phyloP scores from a whole-genome alignment of 2,329 filamentous ascomycete genomes.

The Bisporella sp. region DNA sequence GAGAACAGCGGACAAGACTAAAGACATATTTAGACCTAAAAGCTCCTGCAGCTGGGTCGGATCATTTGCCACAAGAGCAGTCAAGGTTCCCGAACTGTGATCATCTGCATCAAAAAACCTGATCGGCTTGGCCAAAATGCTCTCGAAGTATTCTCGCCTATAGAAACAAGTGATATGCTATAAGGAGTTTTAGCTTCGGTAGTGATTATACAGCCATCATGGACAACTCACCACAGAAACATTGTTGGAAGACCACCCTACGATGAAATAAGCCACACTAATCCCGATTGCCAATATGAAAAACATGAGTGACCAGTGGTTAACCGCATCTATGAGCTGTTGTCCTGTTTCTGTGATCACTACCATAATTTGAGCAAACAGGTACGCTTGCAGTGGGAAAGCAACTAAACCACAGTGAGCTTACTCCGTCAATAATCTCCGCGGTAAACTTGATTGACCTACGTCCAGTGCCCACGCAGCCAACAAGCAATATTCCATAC shows the following conservation, averaged over 20 bases:
- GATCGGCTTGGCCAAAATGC: constrained; percentile 35
- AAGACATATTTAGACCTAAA: constrained; percentile 40
- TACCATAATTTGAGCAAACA: constrained; percentile 28
- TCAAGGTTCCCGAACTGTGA: constrained; percentile 41
- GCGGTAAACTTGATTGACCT: constrained; percentile 2
- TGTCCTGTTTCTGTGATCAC: constrained; percentile 18
- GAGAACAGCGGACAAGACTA: constrained; percentile 56
- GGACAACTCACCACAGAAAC: constrained; percentile 24
- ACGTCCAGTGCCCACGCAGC: constrained; percentile 25
- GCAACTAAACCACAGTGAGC: constrained; percentile 15
- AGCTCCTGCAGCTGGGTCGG: constrained; percentile 43
- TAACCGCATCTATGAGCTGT: constrained; percentile 22
- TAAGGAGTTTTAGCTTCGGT: constrained; percentile 1
- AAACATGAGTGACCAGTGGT: constrained; percentile 45
- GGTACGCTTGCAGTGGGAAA: constrained; percentile 29
- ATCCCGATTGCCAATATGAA: constrained; percentile 36
- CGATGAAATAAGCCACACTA: constrained; percentile 27
- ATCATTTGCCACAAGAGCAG: constrained; percentile 39
- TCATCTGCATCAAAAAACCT: constrained; percentile 36
- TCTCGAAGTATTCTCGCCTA: constrained; percentile 38
- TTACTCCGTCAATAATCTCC: too few relatives aligned
- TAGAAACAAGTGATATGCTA: constrained; percentile 30
- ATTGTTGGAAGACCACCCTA: constrained; percentile 34
- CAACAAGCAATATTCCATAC: constrained; percentile 44
- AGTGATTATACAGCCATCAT: background rate